Conservation (phyloP, 2,329 filamentous ascomycete genomes). For the Aspergillus nomiae region DNA sequence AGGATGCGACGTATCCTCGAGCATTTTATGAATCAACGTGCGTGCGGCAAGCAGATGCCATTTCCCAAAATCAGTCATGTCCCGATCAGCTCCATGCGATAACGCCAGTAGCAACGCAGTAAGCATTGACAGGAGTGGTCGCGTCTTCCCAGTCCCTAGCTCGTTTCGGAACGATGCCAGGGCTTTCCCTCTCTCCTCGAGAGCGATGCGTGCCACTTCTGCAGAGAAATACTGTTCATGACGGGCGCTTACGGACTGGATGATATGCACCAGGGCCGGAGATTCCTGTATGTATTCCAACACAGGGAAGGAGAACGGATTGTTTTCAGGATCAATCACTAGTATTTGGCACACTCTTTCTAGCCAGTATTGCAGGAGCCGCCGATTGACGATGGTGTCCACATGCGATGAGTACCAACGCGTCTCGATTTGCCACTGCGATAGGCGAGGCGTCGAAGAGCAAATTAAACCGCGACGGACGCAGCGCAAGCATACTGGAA, state of each 20-base stretch:
- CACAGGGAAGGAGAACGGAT: conserved; percentile 13
- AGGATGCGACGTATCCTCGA: not conserved
- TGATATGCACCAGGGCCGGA: conserved; percentile 13
- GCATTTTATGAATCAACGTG: conserved; percentile 11
- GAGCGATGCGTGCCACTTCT: not conserved
- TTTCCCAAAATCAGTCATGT: conserved; percentile 12
- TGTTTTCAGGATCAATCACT: conserved; percentile 17
- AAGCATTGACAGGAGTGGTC: not conserved
- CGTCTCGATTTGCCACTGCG: conserved; percentile 12
- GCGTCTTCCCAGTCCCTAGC: not conserved
- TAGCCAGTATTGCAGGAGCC: conserved; percentile 18
- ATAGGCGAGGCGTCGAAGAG: conserved; percentile 4
- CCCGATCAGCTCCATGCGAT: conserved; percentile 10
- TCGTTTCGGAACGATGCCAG: conserved; percentile 12
- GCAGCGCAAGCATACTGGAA: conserved; percentile 18
- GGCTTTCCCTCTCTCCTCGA: conserved; percentile 19
- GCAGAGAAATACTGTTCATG: conserved; percentile 17
- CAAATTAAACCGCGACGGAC: conserved; percentile 12
- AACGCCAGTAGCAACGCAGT: conserved; percentile 2
- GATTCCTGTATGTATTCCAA: conserved; percentile 14
- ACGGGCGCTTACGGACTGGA: conserved; percentile 17
- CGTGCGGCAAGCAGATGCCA: conserved; percentile 15
- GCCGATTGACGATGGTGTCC: conserved; percentile 5
- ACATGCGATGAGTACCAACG: not conserved
- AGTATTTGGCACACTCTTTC: conserved; percentile 15